phyloP scores from a whole-genome alignment of 805 yeast species.

The Wickerhamiella allomyrinae region DNA sequence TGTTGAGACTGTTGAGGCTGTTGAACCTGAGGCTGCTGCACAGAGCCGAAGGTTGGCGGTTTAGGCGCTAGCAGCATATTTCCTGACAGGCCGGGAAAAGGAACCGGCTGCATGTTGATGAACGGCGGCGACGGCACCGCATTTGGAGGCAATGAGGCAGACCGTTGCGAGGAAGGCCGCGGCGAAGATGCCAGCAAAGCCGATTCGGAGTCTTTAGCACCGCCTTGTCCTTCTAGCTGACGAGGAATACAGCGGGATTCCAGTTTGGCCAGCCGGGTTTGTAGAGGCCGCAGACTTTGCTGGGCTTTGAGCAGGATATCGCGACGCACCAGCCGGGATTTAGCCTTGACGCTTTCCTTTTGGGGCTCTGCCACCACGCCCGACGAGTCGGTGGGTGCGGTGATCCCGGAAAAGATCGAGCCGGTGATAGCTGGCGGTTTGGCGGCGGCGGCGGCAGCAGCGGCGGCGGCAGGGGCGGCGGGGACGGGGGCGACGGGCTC shows the following conservation, averaged over 20 bases:
- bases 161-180: too few species aligned
- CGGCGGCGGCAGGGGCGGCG: background rate
- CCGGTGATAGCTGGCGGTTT: background rate
- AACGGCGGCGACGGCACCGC: too few species aligned
- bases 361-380: background rate
- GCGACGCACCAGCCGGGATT: constrained; percentile 9
- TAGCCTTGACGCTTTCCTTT: background rate
- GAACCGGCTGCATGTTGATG: too few species aligned
- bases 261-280: constrained; percentile 9
- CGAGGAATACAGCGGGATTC: constrained; percentile 10
- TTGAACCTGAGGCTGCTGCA: background rate
- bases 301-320: constrained; percentile 16
- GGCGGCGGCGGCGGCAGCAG: background rate
- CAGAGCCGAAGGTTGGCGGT: background rate
- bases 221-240: background rate
- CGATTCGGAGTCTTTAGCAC: background rate
- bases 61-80: too few species aligned
- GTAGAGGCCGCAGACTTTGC: constrained; percentile 12
- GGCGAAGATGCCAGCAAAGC: too few species aligned
- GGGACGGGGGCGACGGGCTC: background rate
- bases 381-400: background rate
- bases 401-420: background rate
- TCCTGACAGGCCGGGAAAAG: too few species aligned
- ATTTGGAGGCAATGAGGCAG: too few species aligned
- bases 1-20: background rate